These are phyloP conservation scores for Ilyonectria mors-panacis DNA, from an alignment of 2,329 filamentous ascomycete species.

Conservation along the genomic window DNA sequence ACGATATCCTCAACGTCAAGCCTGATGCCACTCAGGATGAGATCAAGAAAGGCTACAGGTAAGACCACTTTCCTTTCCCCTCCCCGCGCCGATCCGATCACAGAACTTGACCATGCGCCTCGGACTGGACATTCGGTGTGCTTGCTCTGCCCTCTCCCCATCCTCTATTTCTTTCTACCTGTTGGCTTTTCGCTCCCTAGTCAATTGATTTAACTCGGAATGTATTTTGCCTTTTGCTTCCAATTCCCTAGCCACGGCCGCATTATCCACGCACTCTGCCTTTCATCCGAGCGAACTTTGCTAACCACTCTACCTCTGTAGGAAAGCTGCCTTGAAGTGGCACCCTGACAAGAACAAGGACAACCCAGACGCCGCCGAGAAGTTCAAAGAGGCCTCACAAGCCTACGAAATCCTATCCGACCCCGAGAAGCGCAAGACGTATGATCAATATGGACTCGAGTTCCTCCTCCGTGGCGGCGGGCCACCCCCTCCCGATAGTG, in stretches of 20 bases:
- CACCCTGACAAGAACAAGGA: conserved; percentile 99
- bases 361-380: conserved; percentile 86
- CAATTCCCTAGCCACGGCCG: not conserved
- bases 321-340: conserved; percentile 90
- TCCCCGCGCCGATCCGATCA: not conserved
- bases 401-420: conserved; percentile 98
- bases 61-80: conserved; percentile 53
- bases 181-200: not conserved
- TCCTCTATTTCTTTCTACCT: not conserved
- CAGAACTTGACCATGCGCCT: conserved; percentile 15
- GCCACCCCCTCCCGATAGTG: conserved; percentile 74
- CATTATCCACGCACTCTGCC: not conserved
- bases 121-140: conserved; percentile 10
- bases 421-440: conserved; percentile 95
- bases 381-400: conserved; percentile 98
- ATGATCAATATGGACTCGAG: conserved; percentile 95
- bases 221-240: conserved; percentile 12
- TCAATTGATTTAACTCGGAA: conserved; percentile 5
- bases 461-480: conserved; percentile 88
- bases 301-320: conserved; percentile 60
- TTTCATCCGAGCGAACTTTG: conserved; percentile 14
- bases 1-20: conserved; percentile 86
- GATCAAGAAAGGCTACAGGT: conserved; percentile 96
- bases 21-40: conserved; percentile 89
- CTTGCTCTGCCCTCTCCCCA: not conserved